A percentile compares a stretch with the other conserved stretches of the same genome.
These are phyloP conservation scores for Cyberlindnera mrakii DNA, from an alignment of 805 yeast species.

Conservation along the genomic window DNA sequence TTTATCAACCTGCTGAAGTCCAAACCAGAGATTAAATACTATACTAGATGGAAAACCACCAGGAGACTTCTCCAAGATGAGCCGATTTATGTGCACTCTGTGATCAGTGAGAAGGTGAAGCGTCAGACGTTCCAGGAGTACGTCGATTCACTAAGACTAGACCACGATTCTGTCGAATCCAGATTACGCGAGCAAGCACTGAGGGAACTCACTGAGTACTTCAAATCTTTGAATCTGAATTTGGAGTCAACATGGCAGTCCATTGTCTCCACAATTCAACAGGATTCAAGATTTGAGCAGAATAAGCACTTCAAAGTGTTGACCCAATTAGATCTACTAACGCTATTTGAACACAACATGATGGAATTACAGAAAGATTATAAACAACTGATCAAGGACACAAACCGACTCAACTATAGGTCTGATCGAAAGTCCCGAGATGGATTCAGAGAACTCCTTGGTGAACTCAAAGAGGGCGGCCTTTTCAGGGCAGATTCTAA, in stretches of 20 bases:
- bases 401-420: conserved; percentile 39
- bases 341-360: conserved; percentile 37
- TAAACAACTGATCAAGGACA: conserved; percentile 15
- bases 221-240: conserved; percentile 30
- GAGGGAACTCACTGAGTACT: conserved; percentile 44
- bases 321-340: conserved; percentile 53
- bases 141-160: conserved; percentile 32
- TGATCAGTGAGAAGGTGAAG: conserved; percentile 52
- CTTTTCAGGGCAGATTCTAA: conserved; percentile 43
- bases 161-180: conserved; percentile 20
- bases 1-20: conserved; percentile 41
- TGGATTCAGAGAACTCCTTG: conserved; percentile 44
- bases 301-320: conserved; percentile 49
- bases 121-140: conserved; percentile 48
- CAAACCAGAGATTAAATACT: conserved; percentile 40
- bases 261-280: conserved; percentile 11
- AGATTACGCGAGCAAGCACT: conserved; percentile 42
- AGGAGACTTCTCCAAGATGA: conserved; percentile 53
- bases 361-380: conserved; percentile 24
- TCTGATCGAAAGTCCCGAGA: conserved; percentile 63
- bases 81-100: conserved; percentile 56
- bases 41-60: conserved; percentile 60
- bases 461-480: conserved; percentile 26
- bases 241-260: conserved; percentile 17
- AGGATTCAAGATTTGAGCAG: conserved; percentile 50